Evolutionary conservation across 805 yeast genomes (phyloP).

Genomic region (Ogataea methanolica): DNA sequence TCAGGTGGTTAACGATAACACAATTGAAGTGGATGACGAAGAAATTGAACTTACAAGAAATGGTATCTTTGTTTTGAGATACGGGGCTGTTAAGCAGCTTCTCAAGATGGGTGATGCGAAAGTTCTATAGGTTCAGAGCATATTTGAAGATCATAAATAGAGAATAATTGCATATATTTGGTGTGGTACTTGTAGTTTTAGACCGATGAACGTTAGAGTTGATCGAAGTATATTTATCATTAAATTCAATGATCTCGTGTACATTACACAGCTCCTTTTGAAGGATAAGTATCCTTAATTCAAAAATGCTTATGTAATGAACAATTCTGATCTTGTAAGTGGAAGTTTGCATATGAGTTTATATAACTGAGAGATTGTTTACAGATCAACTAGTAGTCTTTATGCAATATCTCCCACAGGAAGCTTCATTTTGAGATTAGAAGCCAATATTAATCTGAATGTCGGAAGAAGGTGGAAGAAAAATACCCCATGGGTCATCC

Average conservation of each 20-base stretch:
- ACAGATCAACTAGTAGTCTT: no score
- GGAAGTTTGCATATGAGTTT: no score
- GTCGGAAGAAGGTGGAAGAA: slow-evolving; percentile 4
- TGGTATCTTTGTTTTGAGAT: slow-evolving; percentile 75
- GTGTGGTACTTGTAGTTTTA: background rate
- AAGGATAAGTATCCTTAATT: no score
- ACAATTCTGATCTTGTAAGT: no score
- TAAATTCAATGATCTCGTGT: no score
- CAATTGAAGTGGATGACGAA: slow-evolving; percentile 44
- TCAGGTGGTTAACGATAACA: slow-evolving; percentile 39
- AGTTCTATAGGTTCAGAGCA: slow-evolving; percentile 29
- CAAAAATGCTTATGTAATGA: no score
- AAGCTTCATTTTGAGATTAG: no score
- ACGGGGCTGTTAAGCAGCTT: slow-evolving; percentile 44
- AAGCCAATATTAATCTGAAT: background rate
- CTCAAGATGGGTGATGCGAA: slow-evolving; percentile 38
- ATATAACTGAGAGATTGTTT: no score
- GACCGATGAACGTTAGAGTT: background rate
- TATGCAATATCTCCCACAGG: no score
- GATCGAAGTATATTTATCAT: background rate
- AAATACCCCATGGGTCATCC: background rate
- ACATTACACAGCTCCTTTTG: no score
- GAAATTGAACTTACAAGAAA: slow-evolving; percentile 52
- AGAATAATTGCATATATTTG: background rate
- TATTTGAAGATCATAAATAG: background rate